Base-by-base conservation (phyloP, 2,329 filamentous ascomycete species). In the Fusarium transvaalense region DNA sequence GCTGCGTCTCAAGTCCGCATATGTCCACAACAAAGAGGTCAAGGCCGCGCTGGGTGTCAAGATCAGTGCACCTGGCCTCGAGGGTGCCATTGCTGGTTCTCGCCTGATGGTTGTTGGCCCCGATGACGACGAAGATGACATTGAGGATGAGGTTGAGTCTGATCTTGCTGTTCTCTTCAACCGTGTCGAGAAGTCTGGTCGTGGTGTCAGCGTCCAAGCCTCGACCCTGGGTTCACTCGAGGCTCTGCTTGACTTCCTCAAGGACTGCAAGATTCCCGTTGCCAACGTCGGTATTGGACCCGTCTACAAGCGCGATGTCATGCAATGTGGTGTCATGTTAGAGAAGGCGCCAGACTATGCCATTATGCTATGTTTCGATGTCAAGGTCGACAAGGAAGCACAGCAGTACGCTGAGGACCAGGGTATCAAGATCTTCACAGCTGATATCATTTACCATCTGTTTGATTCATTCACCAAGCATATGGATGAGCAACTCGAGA, bases 331-430 rank as follows among this genome's bases (percentile, higher is more conserved):
- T 76, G 92, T 93, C 72, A 99, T 99, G 96, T 80, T 98, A 76
- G 96, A 99, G 82, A 98, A 97, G 83, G 88, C 91, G 17, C 93
- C 93, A 71, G 94, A 99, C 78, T 97, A 91, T 74, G 96, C 96
- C n/a, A 93, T 98, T 78, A 99, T 99, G 96, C 89, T 99, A 51
- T 98, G 96, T 80, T 99, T 99, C 86, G 97, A 99, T 79, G 96
- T 99, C 82, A 98, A 97, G 84, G 93, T 99, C 17, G 96, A 99
- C 82, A 98, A 97, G 81, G 96, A 99, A 78, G 96, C 96, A 1
- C 89, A 91, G 71, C 86, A 88, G 12, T 97, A 98, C 75, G 96
- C 96, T 13, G 93, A 97, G 19, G 94, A 98, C 59, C 90, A 97
- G 66, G 94, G 94, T 52, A 92, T 99, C 82, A 98, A 97, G 85